Conservation (phyloP, 768 basidiomycete species). For the Botryobasidium botryosum region DNA sequence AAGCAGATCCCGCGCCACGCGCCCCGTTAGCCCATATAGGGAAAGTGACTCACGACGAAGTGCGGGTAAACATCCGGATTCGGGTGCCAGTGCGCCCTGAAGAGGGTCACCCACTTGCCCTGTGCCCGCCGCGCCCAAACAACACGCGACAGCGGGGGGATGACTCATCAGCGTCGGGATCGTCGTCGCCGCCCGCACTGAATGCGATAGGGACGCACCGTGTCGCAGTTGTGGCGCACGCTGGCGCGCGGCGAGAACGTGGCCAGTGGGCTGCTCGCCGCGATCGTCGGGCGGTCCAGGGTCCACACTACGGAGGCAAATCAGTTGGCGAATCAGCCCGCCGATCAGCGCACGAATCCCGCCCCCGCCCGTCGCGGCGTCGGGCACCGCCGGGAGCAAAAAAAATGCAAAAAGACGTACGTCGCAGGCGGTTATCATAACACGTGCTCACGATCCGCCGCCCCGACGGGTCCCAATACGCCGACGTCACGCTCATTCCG, state of each 20-base stretch:
- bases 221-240: constrained; percentile 63
- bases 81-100: constrained; percentile 61
- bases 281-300: constrained; percentile 34
- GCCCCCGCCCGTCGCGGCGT: no score
- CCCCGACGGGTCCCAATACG: constrained; percentile 74
- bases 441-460: constrained; percentile 67
- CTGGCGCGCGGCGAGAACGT: constrained; percentile 45
- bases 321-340: background rate
- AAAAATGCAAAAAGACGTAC: constrained; percentile 27
- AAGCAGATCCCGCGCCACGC: no score
- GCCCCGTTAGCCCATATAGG: no score
- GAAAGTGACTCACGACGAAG: constrained; percentile 62
- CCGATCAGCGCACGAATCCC: no score
- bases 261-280: constrained; percentile 29
- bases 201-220: constrained; percentile 29
- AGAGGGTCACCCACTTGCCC: constrained; percentile 69
- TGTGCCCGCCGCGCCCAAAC: no score
- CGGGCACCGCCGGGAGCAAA: background rate
- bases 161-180: constrained; percentile 2
- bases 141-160: background rate
- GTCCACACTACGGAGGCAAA: constrained; percentile 51
- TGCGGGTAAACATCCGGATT: constrained; percentile 72
- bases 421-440: constrained; percentile 60
- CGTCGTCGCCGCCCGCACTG: background rate
- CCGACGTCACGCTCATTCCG: constrained; percentile 62